Conservation (phyloP, 2,329 filamentous ascomycete species). For the Setomelanomma holmii region DNA sequence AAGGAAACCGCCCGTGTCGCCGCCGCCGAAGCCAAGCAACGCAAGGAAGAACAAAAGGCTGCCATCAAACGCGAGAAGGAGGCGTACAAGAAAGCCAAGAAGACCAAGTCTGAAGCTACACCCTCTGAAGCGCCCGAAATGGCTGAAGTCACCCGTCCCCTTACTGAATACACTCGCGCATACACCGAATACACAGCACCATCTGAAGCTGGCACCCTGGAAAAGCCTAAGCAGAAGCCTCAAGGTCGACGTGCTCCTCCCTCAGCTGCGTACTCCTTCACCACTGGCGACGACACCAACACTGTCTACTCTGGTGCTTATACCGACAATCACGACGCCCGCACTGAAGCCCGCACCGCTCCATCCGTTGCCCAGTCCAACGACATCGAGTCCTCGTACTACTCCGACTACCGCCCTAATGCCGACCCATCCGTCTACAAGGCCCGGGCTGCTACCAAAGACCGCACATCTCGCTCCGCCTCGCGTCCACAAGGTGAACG, state of each 20-base stretch:
- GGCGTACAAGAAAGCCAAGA: conserved; percentile 54
- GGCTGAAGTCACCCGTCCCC: conserved; percentile 33
- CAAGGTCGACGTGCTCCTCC: conserved; percentile 43
- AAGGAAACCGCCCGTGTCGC: conserved; percentile 44
- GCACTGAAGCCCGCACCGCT: conserved; percentile 21
- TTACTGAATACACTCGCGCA: conserved; percentile 30
- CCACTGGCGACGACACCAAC: conserved; percentile 55
- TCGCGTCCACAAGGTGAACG: conserved; percentile 18
- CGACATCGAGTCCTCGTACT: conserved; percentile 45
- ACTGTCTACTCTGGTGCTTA: conserved; percentile 52
- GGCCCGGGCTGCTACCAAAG: conserved; percentile 23
- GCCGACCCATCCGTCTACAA: conserved; percentile 38
- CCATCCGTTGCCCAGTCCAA: conserved; percentile 31
- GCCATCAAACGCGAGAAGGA: conserved; percentile 47
- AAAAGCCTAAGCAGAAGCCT: conserved; percentile 15
- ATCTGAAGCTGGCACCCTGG: conserved; percentile 26
- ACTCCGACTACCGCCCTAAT: conserved; percentile 51
- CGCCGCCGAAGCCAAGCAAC: conserved; percentile 52
- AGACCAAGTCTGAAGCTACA: conserved; percentile 35
- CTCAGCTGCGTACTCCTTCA: conserved; percentile 57
- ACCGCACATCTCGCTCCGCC: conserved; percentile 21
- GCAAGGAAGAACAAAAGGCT: conserved; percentile 50
- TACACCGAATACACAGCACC: conserved; percentile 39
- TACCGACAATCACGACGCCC: conserved; percentile 32
- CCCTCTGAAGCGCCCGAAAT: conserved; percentile 40